Base-by-base conservation (phyloP, 257 asterid species). In the Eucommia ulmoides region DNA sequence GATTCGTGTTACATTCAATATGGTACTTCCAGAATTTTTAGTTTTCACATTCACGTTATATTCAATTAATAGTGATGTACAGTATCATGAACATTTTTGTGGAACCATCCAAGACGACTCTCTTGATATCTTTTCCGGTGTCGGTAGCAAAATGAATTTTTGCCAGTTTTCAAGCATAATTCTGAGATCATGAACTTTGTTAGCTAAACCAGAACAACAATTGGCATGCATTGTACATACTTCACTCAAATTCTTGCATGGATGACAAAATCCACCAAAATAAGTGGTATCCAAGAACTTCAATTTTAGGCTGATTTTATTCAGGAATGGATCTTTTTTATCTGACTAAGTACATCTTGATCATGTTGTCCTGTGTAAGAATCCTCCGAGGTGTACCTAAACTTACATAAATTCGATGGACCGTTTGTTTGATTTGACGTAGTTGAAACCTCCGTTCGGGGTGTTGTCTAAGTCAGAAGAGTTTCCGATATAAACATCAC, bases 191-290 rank as follows among this genome's bases (percentile, higher is more conserved):
- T 78, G 82, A 33, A 78, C 60, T 72, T 82, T 82, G 51, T 66
- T 66, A 0, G 26, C 80, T 52, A 81, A 15, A 20, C 84, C 93
- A 17, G 64, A 23, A 45, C 93, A 78, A 57, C 93, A 81, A 50
- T 81, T 81, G 0, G 93, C 93, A 23, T 78, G 93, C 82, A 81
- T 71, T 7, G 93, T 81, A 46, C 74, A 33, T 1, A 65, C 88
- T 25, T 22, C 23, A 51, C 78, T 74, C 8, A 78, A 52, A 59
- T 81, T 74, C 45, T 73, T 55, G 0, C 73, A 68, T 4, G 80
- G 76, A 25, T 81, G 72, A 19, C 93, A 81, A 50, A 71, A 76
- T 41, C 93, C 93, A 3, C 93, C 81, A 52, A 68, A 82, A 11
- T 68, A 23, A 21, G 72, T 68, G 0, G 93, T 82, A 26, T 74